A percentile compares a stretch with the other conserved stretches of the same genome.
phyloP scores from a whole-genome alignment of 495 filamentous ascomycete species.

The Penicillium paxilli region DNA sequence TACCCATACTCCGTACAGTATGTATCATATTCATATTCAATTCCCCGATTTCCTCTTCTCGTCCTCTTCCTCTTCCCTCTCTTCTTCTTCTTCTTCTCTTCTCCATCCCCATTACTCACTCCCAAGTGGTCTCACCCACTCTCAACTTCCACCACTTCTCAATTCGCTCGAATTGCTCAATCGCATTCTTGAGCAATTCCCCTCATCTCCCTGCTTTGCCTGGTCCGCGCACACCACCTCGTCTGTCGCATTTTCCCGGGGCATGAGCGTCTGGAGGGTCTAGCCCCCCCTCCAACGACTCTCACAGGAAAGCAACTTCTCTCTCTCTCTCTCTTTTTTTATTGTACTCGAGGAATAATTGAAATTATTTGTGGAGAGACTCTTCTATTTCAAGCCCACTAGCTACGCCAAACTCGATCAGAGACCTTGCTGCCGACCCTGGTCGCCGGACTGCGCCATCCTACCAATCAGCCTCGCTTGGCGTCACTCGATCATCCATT shows the following conservation, averaged over 20 bases:
- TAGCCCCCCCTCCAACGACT: constrained; percentile 30
- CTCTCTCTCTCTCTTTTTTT: too few species aligned
- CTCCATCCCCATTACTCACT: neutral
- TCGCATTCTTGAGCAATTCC: constrained; percentile 1
- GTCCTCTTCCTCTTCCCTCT: neutral
- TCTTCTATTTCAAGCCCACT: neutral
- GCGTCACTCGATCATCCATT: constrained; percentile 18
- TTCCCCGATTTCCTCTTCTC: neutral
- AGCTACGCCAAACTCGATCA: neutral
- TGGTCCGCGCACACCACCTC: constrained; percentile 4
- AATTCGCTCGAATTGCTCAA: constrained; percentile 1
- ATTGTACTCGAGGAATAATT: too few species aligned
- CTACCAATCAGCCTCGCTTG: constrained; percentile 25
- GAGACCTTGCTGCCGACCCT: constrained; percentile 11
- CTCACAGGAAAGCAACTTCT: too few species aligned
- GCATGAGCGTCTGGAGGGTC: constrained; percentile 35
- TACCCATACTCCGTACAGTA: neutral
- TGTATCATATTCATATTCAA: constrained; percentile 4
- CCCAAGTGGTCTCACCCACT: too few species aligned
- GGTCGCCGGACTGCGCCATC: constrained; percentile 26
- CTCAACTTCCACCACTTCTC: too few species aligned
- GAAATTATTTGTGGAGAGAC: neutral
- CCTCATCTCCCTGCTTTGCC: neutral
- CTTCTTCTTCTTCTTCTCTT: neutral
- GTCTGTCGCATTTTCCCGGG: constrained; percentile 16